Evolutionary conservation across 805 yeast genomes (phyloP), one percentile per base, ranked within the genome.

Genomic region (Groenewaldozyma tartarivorans): DNA sequence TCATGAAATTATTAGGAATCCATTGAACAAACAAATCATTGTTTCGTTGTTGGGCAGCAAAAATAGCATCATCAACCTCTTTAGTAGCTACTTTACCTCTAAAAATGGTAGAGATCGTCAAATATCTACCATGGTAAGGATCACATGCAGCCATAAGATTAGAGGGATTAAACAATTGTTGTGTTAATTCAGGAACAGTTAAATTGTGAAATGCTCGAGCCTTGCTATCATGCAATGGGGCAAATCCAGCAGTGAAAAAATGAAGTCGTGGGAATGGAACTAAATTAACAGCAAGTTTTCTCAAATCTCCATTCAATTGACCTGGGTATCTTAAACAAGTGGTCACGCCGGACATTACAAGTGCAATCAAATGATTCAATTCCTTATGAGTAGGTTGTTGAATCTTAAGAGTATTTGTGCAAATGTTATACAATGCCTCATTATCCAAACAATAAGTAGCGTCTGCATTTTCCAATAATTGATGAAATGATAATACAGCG

Each of bases 111-210:
- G 96, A 94, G 43, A 86, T 94, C 16, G 96, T 86, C 61, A 87
- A 71, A 66, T 87, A 87, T 61, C 94, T 76, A 52, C 96, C 96
- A 61, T 79, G 81, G 68, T 81, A 77, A 52, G 95, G 95, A 62
- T 88, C 92, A 24, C 94, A 77, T 36, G 95, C 96, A 27, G 95
- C 95, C 96, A 87, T 87, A 84, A 86, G 82, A 61, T 88, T 87
- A 58, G 78, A 77, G 40, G 95, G 77, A 63, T 85, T 94, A 62
- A 88, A 87, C 81, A 87, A 79, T 67, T 87, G 96, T 66, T 85
- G 95, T 40, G 96, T 86, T 57, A 87, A 76, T 65, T 87, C 96
- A 29, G 95, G 94, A 34, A 87, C 96, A 30, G 87, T 72, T 58
- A 86, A 70, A 20, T 88, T 76, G 67, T 92, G 81, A 71, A 87